Evolutionary conservation across 768 basidiomycete species (phyloP).

Genomic region (Glaciozyma antarctica): DNA sequence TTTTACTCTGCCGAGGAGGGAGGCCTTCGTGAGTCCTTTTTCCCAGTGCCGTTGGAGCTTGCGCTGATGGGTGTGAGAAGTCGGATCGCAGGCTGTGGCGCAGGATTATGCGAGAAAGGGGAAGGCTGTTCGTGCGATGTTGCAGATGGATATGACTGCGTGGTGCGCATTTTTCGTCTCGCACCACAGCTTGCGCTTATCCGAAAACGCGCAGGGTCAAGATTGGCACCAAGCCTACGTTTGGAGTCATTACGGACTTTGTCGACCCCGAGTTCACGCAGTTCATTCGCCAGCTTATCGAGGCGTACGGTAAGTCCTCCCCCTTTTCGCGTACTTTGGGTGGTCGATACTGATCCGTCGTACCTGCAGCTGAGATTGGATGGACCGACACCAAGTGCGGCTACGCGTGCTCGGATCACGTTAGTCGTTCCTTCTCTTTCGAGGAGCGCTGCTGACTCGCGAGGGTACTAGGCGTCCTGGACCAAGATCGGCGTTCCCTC

Average conservation of each 20-base stretch:
- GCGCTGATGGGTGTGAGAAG: background rate
- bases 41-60: background rate
- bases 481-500: constrained; percentile 31
- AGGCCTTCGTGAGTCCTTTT: constrained; percentile 32
- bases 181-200: no score
- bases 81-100: constrained; percentile 27
- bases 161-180: background rate
- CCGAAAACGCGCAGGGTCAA: constrained; percentile 29
- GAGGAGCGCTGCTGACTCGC: background rate
- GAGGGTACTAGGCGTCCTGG: constrained; percentile 23
- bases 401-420: constrained; percentile 35
- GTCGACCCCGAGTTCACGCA: constrained; percentile 30
- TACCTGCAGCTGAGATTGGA: background rate
- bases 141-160: constrained; percentile 40
- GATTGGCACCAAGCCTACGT: constrained; percentile 33
- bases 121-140: constrained; percentile 6
- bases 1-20: constrained; percentile 45
- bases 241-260: constrained; percentile 36
- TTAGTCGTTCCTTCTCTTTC: background rate
- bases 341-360: background rate
- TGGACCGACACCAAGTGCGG: constrained; percentile 23
- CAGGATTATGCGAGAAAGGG: constrained; percentile 17
- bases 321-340: constrained; percentile 10
- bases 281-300: constrained; percentile 28
- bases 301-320: constrained; percentile 6